A percentile compares a stretch with the other conserved stretches of the same genome.
phyloP scores from a whole-genome alignment of 2,329 filamentous ascomycete genomes.

The Aphanocladium album region DNA sequence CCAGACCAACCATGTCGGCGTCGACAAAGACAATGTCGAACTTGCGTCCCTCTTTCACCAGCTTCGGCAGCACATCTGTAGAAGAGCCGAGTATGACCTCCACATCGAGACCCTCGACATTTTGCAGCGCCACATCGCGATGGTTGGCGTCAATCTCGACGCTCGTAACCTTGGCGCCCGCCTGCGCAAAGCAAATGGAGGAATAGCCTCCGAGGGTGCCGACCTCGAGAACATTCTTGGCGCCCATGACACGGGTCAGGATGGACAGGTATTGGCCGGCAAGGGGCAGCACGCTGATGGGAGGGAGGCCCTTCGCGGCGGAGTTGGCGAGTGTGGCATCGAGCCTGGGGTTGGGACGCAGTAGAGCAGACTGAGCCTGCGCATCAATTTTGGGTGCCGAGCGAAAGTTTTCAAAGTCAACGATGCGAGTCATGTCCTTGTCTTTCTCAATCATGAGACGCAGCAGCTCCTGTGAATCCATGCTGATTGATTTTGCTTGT shows the following conservation, averaged over 20 bases:
- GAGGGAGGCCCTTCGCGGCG: slow-evolving; percentile 27
- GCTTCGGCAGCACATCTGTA: slow-evolving; percentile 29
- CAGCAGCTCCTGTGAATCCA: background rate
- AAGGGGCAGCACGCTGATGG: slow-evolving; percentile 31
- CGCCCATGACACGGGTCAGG: slow-evolving; percentile 30
- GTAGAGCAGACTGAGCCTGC: background rate
- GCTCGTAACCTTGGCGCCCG: slow-evolving; percentile 37
- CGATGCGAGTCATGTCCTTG: background rate
- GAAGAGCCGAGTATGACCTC: slow-evolving; percentile 39
- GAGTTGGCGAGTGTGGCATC: slow-evolving; percentile 26
- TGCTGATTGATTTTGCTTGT: background rate
- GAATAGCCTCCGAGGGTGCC: slow-evolving; percentile 52
- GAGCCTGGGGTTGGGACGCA: slow-evolving; percentile 12
- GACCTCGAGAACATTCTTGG: slow-evolving; percentile 44
- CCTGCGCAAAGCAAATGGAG: slow-evolving; percentile 46
- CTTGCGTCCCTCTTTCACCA: slow-evolving; percentile 34
- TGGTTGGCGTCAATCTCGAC: slow-evolving; percentile 43
- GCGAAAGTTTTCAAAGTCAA: slow-evolving; percentile 5
- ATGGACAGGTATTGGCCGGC: slow-evolving; percentile 36
- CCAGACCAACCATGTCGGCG: slow-evolving; percentile 44
- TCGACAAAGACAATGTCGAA: slow-evolving; percentile 49
- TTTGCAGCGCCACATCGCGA: slow-evolving; percentile 39
- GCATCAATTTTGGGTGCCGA: slow-evolving; percentile 20
- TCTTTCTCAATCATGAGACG: background rate
- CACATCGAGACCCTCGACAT: slow-evolving; percentile 36